Evolutionary conservation across 768 basidiomycete species (phyloP), one percentile per base, ranked within the genome.

Genomic region (Suillus subaureus): DNA sequence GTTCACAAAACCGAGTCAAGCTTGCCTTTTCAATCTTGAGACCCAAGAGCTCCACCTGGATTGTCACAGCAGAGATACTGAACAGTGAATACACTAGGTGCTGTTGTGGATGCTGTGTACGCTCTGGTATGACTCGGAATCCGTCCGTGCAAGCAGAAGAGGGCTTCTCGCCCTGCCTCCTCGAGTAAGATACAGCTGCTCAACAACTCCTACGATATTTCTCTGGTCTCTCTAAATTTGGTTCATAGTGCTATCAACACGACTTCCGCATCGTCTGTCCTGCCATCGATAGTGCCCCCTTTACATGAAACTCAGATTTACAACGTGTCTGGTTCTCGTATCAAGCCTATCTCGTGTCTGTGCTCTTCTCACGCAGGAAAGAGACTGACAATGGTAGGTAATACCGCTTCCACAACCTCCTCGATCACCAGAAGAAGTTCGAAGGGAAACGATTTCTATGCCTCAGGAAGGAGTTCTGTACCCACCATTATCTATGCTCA

Each of bases 381-480:
- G 31, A 70, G 68, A 40, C 61, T 76, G 61, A 62, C 68, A n/a
- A 75, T 76, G 75, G 65, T 76, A 33, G 74, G 75, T 3, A 68
- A 6, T 67, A 74, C 61, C 70, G 64, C 26, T 73, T 75, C 43
- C 75, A 76, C 33, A 8, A 68, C 6, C 63, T 31, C 51, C 60
- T 75, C 23, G 75, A 62, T 52, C 45, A 67, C 11, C 62, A 63
- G 61, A 73, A 73, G 57, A 68, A 21, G n/a, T 54, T 55, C 26
- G 73, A 75, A 54, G 42, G 61, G 7, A 73, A 67, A 43, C 49
- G 7, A 18, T 74, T 73, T 56, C 56, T 71, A 13, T 87, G 84
- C 68, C 77, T 68, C 21, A 81, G 83, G 16, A 75, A 78, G 31
- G 81, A 82, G 37, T 84, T 80, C 62, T 86, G 86, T 67, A 83